Evolutionary conservation across 225 moss, liverwort and hornwort species (phyloP).

Genomic region (Climacium dendroides): DNA sequence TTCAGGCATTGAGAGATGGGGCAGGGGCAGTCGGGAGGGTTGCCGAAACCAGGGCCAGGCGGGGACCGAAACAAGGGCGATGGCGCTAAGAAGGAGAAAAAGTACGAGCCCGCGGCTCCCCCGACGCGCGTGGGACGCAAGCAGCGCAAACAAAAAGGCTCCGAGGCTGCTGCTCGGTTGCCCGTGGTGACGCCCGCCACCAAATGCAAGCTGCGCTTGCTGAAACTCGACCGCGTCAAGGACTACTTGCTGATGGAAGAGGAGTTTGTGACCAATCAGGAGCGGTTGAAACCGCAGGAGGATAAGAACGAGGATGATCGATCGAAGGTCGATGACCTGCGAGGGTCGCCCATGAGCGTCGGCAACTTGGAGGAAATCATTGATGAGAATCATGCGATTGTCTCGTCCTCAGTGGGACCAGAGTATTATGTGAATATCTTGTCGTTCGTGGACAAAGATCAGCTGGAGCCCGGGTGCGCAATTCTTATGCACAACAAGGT

Average conservation of each 20-base stretch:
- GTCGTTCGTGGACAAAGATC: slow-evolving; percentile 97
- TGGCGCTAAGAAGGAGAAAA: slow-evolving; percentile 92
- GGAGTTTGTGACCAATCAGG: slow-evolving; percentile 94
- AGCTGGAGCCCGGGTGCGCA: slow-evolving; percentile 93
- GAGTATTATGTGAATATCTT: slow-evolving; percentile 96
- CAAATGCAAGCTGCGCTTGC: slow-evolving; percentile 86
- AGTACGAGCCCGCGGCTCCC: slow-evolving; percentile 92
- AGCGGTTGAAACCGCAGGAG: slow-evolving; percentile 95
- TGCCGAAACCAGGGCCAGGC: slow-evolving; percentile 64
- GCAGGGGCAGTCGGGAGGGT: slow-evolving; percentile 94
- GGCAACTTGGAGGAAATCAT: slow-evolving; percentile 97
- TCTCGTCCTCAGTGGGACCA: slow-evolving; percentile 89
- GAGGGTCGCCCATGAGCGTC: slow-evolving; percentile 97
- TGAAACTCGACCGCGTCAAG: slow-evolving; percentile 93
- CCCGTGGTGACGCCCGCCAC: slow-evolving; percentile 86
- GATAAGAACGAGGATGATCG: slow-evolving; percentile 97
- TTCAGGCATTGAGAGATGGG: slow-evolving; percentile 38
- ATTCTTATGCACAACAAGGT: slow-evolving; percentile 99
- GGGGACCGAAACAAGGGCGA: slow-evolving; percentile 83
- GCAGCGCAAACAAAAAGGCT: slow-evolving; percentile 92
- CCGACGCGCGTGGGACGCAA: slow-evolving; percentile 92
- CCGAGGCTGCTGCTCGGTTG: slow-evolving; percentile 88
- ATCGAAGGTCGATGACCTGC: slow-evolving; percentile 88
- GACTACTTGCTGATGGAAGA: slow-evolving; percentile 98
- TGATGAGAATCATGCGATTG: slow-evolving; percentile 96